phyloP scores from a whole-genome alignment of 2,329 filamentous ascomycete species.

The Domatiomyces globalis region DNA sequence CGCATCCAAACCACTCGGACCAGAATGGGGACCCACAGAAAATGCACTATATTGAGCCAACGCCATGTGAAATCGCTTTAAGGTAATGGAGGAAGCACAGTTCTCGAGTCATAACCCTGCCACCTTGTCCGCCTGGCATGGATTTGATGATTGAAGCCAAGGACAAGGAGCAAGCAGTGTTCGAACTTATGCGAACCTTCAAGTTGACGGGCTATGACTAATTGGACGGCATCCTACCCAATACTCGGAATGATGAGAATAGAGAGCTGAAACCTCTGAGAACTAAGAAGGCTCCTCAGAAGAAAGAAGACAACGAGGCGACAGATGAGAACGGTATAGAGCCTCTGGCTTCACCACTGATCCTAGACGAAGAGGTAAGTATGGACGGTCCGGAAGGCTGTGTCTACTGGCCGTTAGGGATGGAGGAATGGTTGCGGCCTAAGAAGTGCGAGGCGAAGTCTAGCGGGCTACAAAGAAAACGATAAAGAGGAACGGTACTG shows the following conservation, averaged over 20 bases:
- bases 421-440: constrained; percentile 80
- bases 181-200: constrained; percentile 81
- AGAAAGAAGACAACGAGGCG: constrained; percentile 25
- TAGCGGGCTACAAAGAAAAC: not conserved
- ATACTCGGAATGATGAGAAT: constrained; percentile 64
- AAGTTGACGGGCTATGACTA: constrained; percentile 65
- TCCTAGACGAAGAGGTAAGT: constrained; percentile 55
- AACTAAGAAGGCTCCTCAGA: constrained; percentile 30
- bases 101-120: constrained; percentile 61
- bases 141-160: constrained; percentile 99
- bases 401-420: constrained; percentile 81
- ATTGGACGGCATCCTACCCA: constrained; percentile 64
- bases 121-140: constrained; percentile 69
- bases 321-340: constrained; percentile 23
- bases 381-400: constrained; percentile 75
- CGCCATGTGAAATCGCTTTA: constrained; percentile 59
- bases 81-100: constrained; percentile 74
- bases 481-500: too few relatives aligned
- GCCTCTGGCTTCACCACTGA: constrained; percentile 30
- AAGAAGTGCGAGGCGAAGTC: constrained; percentile 51
- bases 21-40: constrained; percentile 73
- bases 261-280: constrained; percentile 29
- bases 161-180: constrained; percentile 93
- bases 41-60: constrained; percentile 90
- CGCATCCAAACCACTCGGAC: constrained; percentile 75